A percentile compares a stretch with the other conserved stretches of the same genome.
Conservation (phyloP, 768 basidiomycete species). For the Mycena rebaudengoi region DNA sequence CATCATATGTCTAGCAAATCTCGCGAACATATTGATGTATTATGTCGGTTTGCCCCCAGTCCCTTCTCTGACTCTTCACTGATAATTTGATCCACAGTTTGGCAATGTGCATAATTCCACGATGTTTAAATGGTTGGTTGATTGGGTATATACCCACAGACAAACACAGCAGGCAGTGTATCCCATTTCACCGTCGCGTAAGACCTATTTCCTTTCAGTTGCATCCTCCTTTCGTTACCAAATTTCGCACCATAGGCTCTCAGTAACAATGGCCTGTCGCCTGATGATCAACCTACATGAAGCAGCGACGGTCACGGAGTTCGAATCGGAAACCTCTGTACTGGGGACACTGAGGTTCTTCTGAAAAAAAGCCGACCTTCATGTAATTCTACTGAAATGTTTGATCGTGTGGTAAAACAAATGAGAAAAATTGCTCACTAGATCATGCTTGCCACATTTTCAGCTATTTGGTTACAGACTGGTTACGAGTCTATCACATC, state of each 20-base stretch:
- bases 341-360: background rate
- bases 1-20: background rate
- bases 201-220: background rate
- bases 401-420: no score
- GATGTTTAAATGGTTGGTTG: background rate
- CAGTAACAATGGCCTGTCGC: background rate
- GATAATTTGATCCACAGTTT: background rate
- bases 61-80: background rate
- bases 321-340: background rate
- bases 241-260: background rate
- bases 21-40: background rate
- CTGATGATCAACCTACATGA: background rate
- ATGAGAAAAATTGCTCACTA: no score
- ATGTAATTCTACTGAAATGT: background rate
- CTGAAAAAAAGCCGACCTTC: background rate
- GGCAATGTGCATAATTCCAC: background rate
- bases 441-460: no score
- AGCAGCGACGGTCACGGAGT: background rate
- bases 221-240: background rate
- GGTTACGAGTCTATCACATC: no score
- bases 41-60: background rate
- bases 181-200: background rate
- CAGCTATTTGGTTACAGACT: no score
- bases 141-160: background rate
- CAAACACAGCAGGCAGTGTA: background rate